A percentile compares a stretch with the other conserved stretches of the same genome.
phyloP scores from a whole-genome alignment of 2,329 filamentous ascomycete genomes.

The Botrytis fabae region DNA sequence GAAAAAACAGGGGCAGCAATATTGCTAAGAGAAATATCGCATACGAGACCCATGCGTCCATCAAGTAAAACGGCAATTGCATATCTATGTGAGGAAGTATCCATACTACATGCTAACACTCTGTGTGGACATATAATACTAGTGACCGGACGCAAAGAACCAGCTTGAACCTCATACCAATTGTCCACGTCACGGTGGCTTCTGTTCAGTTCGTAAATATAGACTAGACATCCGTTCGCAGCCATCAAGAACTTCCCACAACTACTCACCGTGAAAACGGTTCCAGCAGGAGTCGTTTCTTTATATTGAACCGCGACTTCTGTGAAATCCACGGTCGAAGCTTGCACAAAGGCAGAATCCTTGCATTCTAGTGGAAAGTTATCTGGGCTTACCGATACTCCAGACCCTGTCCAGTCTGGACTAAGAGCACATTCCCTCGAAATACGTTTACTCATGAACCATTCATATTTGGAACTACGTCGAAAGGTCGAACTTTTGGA shows the following conservation, averaged over 20 bases:
- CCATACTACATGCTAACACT: conserved; percentile 62
- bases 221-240: conserved; percentile 54
- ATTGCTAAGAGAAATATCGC: conserved; percentile 47
- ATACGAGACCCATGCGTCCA: conserved; percentile 61
- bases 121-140: conserved; percentile 57
- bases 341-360: conserved; percentile 40
- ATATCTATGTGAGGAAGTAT: conserved; percentile 56
- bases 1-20: conserved; percentile 7
- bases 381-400: conserved; percentile 26
- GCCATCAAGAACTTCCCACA: conserved; percentile 61
- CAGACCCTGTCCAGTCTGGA: conserved; percentile 37
- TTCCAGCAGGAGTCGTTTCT: conserved; percentile 30
- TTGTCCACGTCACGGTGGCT: conserved; percentile 23
- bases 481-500: conserved; percentile 22
- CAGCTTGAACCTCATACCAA: conserved; percentile 25
- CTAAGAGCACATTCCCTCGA: conserved; percentile 46
- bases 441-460: conserved; percentile 46
- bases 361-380: background rate
- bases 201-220: conserved; percentile 51
- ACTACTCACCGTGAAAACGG: conserved; percentile 48
- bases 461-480: conserved; percentile 33
- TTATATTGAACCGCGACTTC: conserved; percentile 39
- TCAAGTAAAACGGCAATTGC: conserved; percentile 60
- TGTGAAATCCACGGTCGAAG: conserved; percentile 44
- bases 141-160: conserved; percentile 48